These are phyloP conservation scores for Lactifluus volemus DNA, from an alignment of 768 basidiomycete species.

Conservation along the genomic window DNA sequence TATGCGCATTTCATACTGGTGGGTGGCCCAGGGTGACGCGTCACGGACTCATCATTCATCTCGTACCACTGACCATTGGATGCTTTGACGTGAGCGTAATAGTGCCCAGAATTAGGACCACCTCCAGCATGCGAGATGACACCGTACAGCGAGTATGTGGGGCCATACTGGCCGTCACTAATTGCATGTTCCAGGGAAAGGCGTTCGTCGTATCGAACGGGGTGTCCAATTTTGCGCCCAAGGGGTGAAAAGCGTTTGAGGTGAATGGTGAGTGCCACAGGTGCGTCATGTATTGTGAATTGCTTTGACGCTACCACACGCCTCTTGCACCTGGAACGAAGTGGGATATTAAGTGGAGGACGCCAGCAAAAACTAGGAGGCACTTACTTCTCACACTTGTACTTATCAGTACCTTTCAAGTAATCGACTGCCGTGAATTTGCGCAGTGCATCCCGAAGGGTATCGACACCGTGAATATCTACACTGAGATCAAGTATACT, in stretches of 20 bases:
- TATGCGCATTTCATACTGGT: conserved; percentile 76
- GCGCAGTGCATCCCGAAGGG: conserved; percentile 62
- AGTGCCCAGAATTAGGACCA: conserved; percentile 94
- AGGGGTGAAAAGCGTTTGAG: conserved; percentile 90
- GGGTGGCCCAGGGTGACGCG: conserved; percentile 35
- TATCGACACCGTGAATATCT: conserved; percentile 62
- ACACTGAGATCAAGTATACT: conserved; percentile 88
- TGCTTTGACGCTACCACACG: conserved; percentile 84
- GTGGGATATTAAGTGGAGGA: not conserved
- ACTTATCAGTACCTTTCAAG: conserved; percentile 88
- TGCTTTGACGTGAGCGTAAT: conserved; percentile 77
- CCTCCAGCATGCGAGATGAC: conserved; percentile 89
- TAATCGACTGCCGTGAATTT: conserved; percentile 78
- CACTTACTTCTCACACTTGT: conserved; percentile 95
- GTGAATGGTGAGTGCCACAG: conserved; percentile 83
- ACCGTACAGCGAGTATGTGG: conserved; percentile 80
- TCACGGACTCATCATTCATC: conserved; percentile 88
- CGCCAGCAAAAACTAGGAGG: not conserved
- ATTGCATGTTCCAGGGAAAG: conserved; percentile 70
- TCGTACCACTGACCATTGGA: conserved; percentile 71
- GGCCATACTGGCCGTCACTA: conserved; percentile 71
- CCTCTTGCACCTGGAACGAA: conserved; percentile 69
- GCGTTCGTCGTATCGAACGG: conserved; percentile 68
- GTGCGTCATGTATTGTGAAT: conserved; percentile 84
- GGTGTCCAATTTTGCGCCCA: conserved; percentile 77